These are phyloP conservation scores for Apiospora pterosperma DNA, from an alignment of 2,329 filamentous ascomycete species.

Conservation along the genomic window DNA sequence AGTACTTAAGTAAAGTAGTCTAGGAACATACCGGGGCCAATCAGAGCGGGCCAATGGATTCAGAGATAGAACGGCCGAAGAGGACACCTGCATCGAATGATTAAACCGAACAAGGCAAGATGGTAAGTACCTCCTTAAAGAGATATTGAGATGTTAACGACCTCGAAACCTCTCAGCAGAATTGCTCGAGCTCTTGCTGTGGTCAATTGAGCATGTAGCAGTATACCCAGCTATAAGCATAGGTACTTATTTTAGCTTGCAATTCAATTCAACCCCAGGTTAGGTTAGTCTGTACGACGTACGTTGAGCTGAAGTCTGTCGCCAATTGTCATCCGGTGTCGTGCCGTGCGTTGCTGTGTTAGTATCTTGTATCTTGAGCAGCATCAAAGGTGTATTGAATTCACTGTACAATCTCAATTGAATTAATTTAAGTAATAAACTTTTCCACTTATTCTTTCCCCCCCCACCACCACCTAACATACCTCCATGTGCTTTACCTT, in stretches of 20 bases:
- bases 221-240: too few relatives aligned
- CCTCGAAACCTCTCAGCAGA: not conserved
- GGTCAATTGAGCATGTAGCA: not conserved
- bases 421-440: not conserved
- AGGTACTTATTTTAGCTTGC: not conserved
- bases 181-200: not conserved
- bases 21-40: not conserved
- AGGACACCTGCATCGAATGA: constrained; percentile 1
- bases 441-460: not conserved
- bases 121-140: not conserved
- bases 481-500: not conserved
- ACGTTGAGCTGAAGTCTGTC: not conserved
- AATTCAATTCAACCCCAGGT: too few relatives aligned
- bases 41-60: not conserved
- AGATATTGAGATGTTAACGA: not conserved
- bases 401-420: not conserved
- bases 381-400: not conserved
- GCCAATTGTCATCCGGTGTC: not conserved
- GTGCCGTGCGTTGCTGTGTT: not conserved
- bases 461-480: too few relatives aligned
- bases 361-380: too few relatives aligned
- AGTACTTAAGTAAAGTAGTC: too few relatives aligned
- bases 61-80: not conserved
- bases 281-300: not conserved
- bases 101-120: not conserved